Conservation (phyloP, 2,329 filamentous ascomycete species). For the Penicillium sp. region DNA sequence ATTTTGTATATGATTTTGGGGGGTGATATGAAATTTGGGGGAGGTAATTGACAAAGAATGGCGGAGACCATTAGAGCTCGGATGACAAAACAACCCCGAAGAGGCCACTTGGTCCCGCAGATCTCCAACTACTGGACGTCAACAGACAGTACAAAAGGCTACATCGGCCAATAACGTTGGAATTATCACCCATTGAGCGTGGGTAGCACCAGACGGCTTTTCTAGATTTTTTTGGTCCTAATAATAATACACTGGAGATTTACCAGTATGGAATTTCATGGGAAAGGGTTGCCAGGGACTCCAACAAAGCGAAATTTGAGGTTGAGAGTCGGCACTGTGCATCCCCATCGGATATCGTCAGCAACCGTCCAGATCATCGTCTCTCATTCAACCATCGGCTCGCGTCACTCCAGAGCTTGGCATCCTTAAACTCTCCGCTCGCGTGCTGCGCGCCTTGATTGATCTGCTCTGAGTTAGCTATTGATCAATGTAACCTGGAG, state of each 20-base stretch:
- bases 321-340: slow-evolving; percentile 12
- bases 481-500: not conserved
- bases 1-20: slow-evolving; percentile 33
- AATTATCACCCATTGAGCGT: not conserved
- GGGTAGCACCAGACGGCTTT: slow-evolving; percentile 3
- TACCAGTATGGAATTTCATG: slow-evolving; percentile 9
- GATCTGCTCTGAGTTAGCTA: slow-evolving; percentile 44
- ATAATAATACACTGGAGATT: slow-evolving; percentile 29
- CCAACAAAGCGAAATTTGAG: slow-evolving; percentile 4
- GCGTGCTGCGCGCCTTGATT: slow-evolving; percentile 60
- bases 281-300: slow-evolving; percentile 4
- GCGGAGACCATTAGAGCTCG: slow-evolving; percentile 8
- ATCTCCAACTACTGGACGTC: slow-evolving; percentile 12
- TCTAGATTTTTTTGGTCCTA: slow-evolving; percentile 9
- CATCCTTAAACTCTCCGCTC: slow-evolving; percentile 54
- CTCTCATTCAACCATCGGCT: slow-evolving; percentile 59
- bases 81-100: slow-evolving; percentile 31
- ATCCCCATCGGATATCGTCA: slow-evolving; percentile 1
- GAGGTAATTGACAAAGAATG: not conserved
- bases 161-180: not conserved
- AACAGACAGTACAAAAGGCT: not conserved
- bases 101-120: slow-evolving; percentile 37
- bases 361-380: slow-evolving; percentile 30
- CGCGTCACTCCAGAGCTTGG: slow-evolving; percentile 59
- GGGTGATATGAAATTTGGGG: not conserved